Evolutionary conservation across 2,329 filamentous ascomycete species (phyloP).

Genomic region (Apiospora saccharicola): DNA sequence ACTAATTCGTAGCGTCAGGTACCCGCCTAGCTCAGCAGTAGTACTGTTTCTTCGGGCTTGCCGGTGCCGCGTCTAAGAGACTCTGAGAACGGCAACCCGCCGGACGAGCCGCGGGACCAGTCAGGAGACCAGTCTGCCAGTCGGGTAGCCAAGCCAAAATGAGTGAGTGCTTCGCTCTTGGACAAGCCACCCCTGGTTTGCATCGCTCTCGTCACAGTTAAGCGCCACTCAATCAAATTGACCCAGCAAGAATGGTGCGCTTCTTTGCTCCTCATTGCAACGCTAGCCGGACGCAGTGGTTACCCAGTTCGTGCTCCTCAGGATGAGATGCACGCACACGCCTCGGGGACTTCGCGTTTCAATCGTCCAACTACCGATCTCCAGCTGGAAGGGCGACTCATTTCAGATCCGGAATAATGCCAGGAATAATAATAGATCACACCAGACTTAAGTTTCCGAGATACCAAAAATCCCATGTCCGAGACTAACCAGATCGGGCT

Average conservation of each 20-base stretch:
- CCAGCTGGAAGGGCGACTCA: not conserved
- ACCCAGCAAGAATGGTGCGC: conserved; percentile 19
- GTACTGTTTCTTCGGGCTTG: conserved; percentile 12
- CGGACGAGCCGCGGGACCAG: conserved; percentile 7
- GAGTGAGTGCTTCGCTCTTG: not conserved
- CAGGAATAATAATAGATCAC: not conserved
- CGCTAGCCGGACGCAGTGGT: not conserved
- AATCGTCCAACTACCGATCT: not conserved
- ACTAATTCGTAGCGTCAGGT: conserved; percentile 22
- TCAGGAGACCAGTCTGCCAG: not conserved
- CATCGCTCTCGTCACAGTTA: not conserved
- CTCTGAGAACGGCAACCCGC: conserved; percentile 17
- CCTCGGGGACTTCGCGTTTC: too few relatives aligned
- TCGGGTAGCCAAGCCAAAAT: conserved; percentile 9
- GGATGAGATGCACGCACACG: not conserved
- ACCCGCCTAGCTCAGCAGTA: conserved; percentile 13
- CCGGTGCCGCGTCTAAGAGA: conserved; percentile 16
- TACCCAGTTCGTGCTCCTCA: not conserved
- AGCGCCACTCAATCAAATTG: conserved; percentile 17
- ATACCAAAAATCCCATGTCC: not conserved
- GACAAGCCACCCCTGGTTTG: conserved; percentile 15
- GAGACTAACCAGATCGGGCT: too few relatives aligned
- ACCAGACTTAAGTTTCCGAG: not conserved
- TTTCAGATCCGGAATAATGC: not conserved
- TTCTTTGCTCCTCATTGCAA: not conserved